Evolutionary conservation across 805 yeast genomes (phyloP).

Genomic region (Nakazawaea sp.): DNA sequence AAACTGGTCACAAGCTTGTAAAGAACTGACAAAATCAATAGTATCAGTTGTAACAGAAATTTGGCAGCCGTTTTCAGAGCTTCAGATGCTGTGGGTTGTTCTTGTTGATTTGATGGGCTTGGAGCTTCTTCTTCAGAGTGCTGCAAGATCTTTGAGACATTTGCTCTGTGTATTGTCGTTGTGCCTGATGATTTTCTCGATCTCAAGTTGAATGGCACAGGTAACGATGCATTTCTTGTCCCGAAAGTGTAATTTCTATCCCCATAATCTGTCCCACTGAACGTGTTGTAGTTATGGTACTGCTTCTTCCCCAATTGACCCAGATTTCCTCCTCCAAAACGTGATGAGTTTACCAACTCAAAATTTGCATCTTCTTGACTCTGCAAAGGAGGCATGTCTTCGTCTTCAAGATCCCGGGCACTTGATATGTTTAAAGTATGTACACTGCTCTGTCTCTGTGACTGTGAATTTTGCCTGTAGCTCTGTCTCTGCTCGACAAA

Average conservation of each 20-base stretch:
- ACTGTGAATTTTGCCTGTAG: too few relatives aligned
- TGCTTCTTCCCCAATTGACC: neutral
- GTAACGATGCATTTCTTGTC: too few relatives aligned
- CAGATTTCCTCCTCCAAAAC: neutral
- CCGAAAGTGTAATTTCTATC: too few relatives aligned
- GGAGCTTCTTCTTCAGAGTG: neutral
- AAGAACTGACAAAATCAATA: too few relatives aligned
- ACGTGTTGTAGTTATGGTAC: conserved; percentile 5
- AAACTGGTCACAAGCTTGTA: too few relatives aligned
- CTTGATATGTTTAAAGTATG: conserved; percentile 7
- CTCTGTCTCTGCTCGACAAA: too few relatives aligned
- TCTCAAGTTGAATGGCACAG: too few relatives aligned
- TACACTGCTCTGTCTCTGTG: conserved; percentile 7
- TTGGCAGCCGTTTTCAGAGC: conserved; percentile 25
- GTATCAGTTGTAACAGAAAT: too few relatives aligned
- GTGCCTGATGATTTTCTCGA: too few relatives aligned
- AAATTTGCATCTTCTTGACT: conserved; percentile 7
- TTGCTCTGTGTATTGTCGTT: neutral
- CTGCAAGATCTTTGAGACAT: neutral
- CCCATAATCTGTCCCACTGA: neutral
- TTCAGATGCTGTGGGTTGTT: neutral
- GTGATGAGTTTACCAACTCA: neutral
- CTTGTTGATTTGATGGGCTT: neutral
- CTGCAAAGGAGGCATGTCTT: conserved; percentile 6
- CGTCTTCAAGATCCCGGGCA: too few relatives aligned